Evolutionary conservation across 495 filamentous ascomycete genomes (phyloP), one percentile per base, ranked within the genome.

Genomic region (Lepraria neglecta): DNA sequence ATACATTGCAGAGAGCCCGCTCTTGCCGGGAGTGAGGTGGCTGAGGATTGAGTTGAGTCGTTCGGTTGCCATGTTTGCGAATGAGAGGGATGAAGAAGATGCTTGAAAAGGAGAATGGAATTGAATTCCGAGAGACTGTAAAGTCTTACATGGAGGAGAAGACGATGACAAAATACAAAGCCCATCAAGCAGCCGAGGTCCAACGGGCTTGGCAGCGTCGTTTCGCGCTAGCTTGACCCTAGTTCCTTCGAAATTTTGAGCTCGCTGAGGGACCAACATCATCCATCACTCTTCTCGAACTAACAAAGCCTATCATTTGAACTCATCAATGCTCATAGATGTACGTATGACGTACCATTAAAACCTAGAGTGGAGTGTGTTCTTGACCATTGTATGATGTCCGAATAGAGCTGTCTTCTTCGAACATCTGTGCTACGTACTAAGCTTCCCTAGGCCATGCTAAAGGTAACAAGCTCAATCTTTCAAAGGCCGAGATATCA

Each of bases 41-140:
- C 84, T 91, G 69, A 96, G 79, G 65, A 97, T 88, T 40, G 87
- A 92, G 68, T 77, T 87, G 45, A 97, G 83, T 73, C 92, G 82
- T 77, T 96, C 88, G 50, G 84, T 80, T 54, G 91, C 88, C 92
- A 96, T 97, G 12, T 10, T 59, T 3, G 10, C 1, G 21, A 19
- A 3, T 19, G 46, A 19, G 24, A 6, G 4, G 33, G 11, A 30
- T 28, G 24, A 40, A 17, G 15, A 19, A 19, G 2, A 53, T 43
- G 3, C n/a, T 33, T 14, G 7, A 43, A 21, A 30, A 52, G 17
- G 10, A 21, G 21, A 15, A 28, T 7, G 35, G 7, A 38, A 38
- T 38, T 38, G 31, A 21, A 54, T 11, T 54, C 30, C 5, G 17
- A 15, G 0, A 54, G 24, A 33, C 0, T 54, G 31, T 54, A 17